phyloP scores from a whole-genome alignment of 1,284 basidiomycete species.

The Megacollybia platyphylla region DNA sequence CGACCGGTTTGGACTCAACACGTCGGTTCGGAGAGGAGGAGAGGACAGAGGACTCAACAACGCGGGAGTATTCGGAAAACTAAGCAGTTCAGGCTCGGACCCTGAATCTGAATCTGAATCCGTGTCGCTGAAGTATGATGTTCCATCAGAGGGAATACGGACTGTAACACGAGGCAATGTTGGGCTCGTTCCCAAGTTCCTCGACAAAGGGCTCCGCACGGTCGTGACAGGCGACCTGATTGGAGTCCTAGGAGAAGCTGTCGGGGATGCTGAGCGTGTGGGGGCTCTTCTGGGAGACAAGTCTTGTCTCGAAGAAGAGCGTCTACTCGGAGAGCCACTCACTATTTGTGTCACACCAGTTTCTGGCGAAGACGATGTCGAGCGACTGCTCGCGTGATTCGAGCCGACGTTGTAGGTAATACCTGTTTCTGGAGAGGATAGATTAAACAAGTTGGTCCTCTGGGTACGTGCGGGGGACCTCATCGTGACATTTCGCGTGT shows the following conservation, averaged over 20 bases:
- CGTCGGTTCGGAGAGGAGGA: slow-evolving; percentile 2
- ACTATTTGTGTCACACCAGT: background rate
- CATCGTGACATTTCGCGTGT: background rate
- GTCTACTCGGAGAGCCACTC: background rate
- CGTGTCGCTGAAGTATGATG: background rate
- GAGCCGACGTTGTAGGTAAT: slow-evolving; percentile 5
- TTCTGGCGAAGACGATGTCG: slow-evolving; percentile 1
- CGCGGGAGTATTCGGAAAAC: background rate
- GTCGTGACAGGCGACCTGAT: background rate
- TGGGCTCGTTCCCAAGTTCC: slow-evolving; percentile 9
- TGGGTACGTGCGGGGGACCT: background rate
- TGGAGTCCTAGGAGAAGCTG: background rate
- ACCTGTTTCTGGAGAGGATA: slow-evolving; percentile 1
- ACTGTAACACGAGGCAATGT: slow-evolving; percentile 7
- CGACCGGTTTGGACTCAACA: background rate
- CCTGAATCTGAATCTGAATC: background rate
- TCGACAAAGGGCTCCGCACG: background rate
- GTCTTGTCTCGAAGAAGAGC: slow-evolving; percentile 1
- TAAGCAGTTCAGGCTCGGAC: background rate
- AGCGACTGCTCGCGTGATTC: background rate
- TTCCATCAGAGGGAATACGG: slow-evolving; percentile 4
- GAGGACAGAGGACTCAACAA: background rate
- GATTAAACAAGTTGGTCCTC: background rate
- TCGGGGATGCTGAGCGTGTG: background rate
- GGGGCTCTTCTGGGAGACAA: background rate